phyloP scores from a whole-genome alignment of 2,329 filamentous ascomycete species.

The Claviceps fusiformis region DNA sequence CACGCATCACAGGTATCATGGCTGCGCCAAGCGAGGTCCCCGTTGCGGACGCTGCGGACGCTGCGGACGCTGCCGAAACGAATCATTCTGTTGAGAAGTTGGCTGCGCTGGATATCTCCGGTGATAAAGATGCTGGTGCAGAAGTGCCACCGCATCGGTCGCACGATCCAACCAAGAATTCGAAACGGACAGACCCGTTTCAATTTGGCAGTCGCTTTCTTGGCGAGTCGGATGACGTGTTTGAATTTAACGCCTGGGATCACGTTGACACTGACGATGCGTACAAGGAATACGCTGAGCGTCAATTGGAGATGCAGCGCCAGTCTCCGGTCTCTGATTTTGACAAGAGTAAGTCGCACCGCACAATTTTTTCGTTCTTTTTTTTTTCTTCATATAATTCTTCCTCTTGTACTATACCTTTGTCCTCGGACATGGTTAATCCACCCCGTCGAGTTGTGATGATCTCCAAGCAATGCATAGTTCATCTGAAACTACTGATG shows the following conservation, averaged over 20 bases:
- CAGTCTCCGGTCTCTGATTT: conserved; percentile 81
- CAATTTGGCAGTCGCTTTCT: conserved; percentile 87
- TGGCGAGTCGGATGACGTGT: conserved; percentile 75
- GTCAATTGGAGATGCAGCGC: conserved; percentile 76
- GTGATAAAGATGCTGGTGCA: not conserved
- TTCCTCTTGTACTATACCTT: not conserved
- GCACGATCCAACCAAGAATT: conserved; percentile 57
- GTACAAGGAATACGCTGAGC: conserved; percentile 74
- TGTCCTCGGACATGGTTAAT: not conserved
- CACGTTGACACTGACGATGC: conserved; percentile 86
- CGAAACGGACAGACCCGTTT: conserved; percentile 85
- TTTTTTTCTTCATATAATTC: not conserved
- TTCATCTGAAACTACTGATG: conserved; percentile 59
- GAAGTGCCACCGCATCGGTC: conserved; percentile 48
- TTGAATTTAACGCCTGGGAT: conserved; percentile 98
- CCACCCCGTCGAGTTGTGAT: conserved; percentile 32
- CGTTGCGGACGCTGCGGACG: conserved; percentile 9
- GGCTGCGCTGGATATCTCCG: conserved; percentile 12
- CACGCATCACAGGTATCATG: conserved; percentile 1
- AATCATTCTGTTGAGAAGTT: conserved; percentile 12
- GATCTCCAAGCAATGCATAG: conserved; percentile 49
- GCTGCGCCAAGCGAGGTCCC: conserved; percentile 8
- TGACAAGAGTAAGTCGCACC: conserved; percentile 56
- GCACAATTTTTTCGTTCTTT: not conserved
- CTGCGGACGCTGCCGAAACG: conserved; percentile 5